Evolutionary conservation across 2,329 filamentous ascomycete genomes (phyloP).

Genomic region (Aspergillus versicolor): DNA sequence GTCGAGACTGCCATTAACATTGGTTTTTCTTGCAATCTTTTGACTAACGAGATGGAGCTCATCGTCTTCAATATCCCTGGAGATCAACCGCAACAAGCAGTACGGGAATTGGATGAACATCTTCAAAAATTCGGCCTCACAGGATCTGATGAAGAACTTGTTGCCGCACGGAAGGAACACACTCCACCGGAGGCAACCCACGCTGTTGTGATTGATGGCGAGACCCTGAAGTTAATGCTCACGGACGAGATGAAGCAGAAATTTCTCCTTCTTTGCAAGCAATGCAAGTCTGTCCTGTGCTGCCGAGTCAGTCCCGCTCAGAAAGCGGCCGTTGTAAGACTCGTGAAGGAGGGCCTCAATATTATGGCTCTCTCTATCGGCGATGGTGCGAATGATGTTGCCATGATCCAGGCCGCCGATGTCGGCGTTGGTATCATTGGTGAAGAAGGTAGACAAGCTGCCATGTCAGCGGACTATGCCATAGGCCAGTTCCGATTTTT

Average conservation of each 20-base stretch:
- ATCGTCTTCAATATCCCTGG: slow-evolving; percentile 85
- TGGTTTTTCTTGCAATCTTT: slow-evolving; percentile 95
- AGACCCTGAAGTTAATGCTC: slow-evolving; percentile 84
- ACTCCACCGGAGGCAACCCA: slow-evolving; percentile 84
- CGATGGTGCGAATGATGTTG: slow-evolving; percentile 92
- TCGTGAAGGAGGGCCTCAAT: slow-evolving; percentile 93
- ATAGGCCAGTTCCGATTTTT: slow-evolving; percentile 93
- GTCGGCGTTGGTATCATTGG: slow-evolving; percentile 96
- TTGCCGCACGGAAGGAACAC: slow-evolving; percentile 75
- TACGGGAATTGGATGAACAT: slow-evolving; percentile 71
- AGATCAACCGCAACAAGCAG: slow-evolving; percentile 63
- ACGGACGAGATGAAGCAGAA: slow-evolving; percentile 82
- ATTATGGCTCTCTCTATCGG: slow-evolving; percentile 95
- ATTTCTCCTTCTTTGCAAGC: slow-evolving; percentile 92
- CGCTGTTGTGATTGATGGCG: slow-evolving; percentile 91
- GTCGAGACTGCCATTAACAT: slow-evolving; percentile 99
- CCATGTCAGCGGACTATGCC: slow-evolving; percentile 94
- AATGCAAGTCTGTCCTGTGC: slow-evolving; percentile 94
- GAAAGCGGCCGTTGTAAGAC: slow-evolving; percentile 92
- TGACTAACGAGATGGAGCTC: slow-evolving; percentile 97
- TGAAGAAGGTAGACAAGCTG: slow-evolving; percentile 86
- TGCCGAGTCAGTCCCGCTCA: slow-evolving; percentile 96
- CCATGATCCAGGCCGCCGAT: slow-evolving; percentile 96
- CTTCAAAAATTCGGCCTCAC: slow-evolving; percentile 73
- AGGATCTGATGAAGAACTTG: slow-evolving; percentile 82